phyloP scores from a whole-genome alignment of 257 asterid species.

The Capsicum rhomboideum region DNA sequence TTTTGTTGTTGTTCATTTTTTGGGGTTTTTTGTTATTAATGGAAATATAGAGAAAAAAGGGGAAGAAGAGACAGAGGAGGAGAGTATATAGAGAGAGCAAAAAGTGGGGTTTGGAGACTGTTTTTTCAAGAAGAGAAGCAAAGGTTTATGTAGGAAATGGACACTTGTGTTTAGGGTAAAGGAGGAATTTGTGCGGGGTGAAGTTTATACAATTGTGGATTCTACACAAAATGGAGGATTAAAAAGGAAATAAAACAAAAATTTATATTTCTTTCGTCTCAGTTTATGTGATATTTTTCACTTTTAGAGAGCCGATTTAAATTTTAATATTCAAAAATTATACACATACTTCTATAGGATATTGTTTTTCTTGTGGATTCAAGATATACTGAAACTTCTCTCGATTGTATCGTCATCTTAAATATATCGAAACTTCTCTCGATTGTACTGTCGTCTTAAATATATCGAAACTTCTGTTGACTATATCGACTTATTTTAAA shows the following conservation, averaged over 20 bases:
- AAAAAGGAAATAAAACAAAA: not conserved
- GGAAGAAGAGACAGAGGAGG: constrained; percentile 10
- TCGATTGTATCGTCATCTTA: no score
- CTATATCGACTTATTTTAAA: not conserved
- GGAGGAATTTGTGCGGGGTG: constrained; percentile 6
- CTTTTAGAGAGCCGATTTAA: no score
- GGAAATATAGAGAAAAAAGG: constrained; percentile 4
- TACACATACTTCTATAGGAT: no score
- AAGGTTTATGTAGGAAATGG: constrained; percentile 43
- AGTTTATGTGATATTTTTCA: not conserved
- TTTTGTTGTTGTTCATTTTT: not conserved
- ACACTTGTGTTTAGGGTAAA: constrained; percentile 51
- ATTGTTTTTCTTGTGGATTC: no score
- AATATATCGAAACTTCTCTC: no score
- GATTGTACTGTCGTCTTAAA: no score
- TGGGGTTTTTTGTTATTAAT: not conserved
- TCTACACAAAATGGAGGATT: not conserved
- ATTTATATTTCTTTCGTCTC: not conserved
- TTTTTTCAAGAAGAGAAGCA: constrained; percentile 13
- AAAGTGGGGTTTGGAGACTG: constrained; percentile 26
- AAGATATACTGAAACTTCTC: no score
- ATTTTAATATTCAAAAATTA: no score
- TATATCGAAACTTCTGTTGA: no score
- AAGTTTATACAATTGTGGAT: not conserved
- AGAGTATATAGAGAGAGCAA: constrained; percentile 8